Evolutionary conservation across 108 stramenopile species (phyloP).

Genomic region (Skeletonema costatum): DNA sequence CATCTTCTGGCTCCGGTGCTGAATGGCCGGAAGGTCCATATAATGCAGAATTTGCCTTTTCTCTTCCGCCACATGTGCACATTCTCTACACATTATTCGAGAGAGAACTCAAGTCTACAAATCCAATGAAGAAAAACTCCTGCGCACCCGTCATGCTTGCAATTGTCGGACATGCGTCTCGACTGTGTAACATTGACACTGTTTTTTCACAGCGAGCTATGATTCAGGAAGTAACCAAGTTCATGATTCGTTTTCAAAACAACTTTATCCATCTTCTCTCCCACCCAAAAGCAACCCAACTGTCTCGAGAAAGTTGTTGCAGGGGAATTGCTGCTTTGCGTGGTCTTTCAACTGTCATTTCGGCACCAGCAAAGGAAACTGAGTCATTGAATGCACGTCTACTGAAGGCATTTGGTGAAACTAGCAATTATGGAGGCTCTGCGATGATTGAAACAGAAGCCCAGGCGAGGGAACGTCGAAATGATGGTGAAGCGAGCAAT

Average conservation of each 20-base stretch:
- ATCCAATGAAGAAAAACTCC: constrained; percentile 67
- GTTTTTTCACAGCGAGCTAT: constrained; percentile 25
- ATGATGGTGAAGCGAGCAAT: constrained; percentile 14
- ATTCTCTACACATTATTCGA: constrained; percentile 65
- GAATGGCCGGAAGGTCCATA: constrained; percentile 44
- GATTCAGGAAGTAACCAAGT: constrained; percentile 40
- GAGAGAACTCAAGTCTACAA: constrained; percentile 50
- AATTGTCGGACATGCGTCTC: constrained; percentile 65
- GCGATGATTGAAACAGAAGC: constrained; percentile 76
- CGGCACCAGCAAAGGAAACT: not conserved
- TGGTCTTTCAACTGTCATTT: constrained; percentile 47
- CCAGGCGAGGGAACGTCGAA: constrained; percentile 54
- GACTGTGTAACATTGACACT: constrained; percentile 29
- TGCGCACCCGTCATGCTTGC: constrained; percentile 69
- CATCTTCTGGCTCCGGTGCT: constrained; percentile 24
- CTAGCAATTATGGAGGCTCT: constrained; percentile 78
- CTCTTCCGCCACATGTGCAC: constrained; percentile 73
- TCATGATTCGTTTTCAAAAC: constrained; percentile 59
- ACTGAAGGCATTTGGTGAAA: constrained; percentile 80
- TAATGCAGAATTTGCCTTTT: constrained; percentile 54
- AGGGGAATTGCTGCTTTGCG: constrained; percentile 78
- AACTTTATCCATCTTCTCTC: constrained; percentile 71
- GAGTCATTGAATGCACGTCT: constrained; percentile 58
- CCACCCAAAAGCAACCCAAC: constrained; percentile 81
- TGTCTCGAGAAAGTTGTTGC: constrained; percentile 82